A percentile compares a stretch with the other conserved stretches of the same genome.
Conservation (phyloP, 2,329 filamentous ascomycete species). For the Diatrype stigma region DNA sequence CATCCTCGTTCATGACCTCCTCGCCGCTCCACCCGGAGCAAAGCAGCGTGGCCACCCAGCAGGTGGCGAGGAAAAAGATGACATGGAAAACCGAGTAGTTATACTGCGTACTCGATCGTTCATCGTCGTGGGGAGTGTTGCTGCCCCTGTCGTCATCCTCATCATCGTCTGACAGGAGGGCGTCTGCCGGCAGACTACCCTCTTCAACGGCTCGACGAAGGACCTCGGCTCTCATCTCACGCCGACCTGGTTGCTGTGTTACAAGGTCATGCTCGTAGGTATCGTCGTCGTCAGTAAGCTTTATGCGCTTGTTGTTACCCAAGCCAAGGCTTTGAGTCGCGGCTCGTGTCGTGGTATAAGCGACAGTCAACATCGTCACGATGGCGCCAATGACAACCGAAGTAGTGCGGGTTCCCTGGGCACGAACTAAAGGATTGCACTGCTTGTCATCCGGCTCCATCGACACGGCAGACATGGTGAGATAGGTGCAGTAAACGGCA, state of each 20-base stretch:
- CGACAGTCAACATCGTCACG: constrained; percentile 93
- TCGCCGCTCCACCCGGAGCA: constrained; percentile 36
- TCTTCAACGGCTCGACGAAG: constrained; percentile 89
- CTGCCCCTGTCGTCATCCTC: constrained; percentile 61
- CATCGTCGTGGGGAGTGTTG: constrained; percentile 73
- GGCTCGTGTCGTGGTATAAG: constrained; percentile 94
- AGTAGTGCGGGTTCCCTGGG: constrained; percentile 81
- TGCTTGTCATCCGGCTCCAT: constrained; percentile 95
- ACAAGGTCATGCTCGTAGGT: constrained; percentile 86
- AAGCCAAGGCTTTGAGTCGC: constrained; percentile 85
- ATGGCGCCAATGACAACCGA: constrained; percentile 90
- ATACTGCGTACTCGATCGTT: constrained; percentile 86
- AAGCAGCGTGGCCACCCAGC: constrained; percentile 90
- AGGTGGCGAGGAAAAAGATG: constrained; percentile 94
- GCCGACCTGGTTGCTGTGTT: constrained; percentile 76
- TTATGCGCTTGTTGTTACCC: constrained; percentile 57
- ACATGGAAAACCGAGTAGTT: constrained; percentile 95
- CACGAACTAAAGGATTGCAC: constrained; percentile 88
- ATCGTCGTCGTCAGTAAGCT: constrained; percentile 64
- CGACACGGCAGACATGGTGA: constrained; percentile 95
- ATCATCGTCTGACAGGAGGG: constrained; percentile 70
- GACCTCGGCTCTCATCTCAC: constrained; percentile 90
- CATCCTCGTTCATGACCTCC: constrained; percentile 10
- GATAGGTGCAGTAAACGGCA: constrained; percentile 94
- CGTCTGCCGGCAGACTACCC: constrained; percentile 86